phyloP scores from a whole-genome alignment of 2,329 filamentous ascomycete species.

The Penicillium sp. region DNA sequence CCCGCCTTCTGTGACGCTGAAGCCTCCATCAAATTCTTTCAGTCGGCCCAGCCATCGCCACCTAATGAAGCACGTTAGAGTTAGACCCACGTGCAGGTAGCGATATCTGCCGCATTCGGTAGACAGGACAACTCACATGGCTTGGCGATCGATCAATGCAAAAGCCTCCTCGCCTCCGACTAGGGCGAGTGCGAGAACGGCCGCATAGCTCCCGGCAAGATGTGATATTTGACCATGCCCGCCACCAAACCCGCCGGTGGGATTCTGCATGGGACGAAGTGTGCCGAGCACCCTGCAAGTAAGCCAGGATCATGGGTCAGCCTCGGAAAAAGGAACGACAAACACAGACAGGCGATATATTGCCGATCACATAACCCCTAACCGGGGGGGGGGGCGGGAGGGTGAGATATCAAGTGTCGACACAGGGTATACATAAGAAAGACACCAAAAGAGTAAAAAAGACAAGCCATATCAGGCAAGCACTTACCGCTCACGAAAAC shows the following conservation, averaged over 20 bases:
- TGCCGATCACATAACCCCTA: background rate
- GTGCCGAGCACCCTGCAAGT: slow-evolving; percentile 65
- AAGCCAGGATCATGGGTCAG: background rate
- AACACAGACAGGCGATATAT: background rate
- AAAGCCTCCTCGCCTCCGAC: slow-evolving; percentile 76
- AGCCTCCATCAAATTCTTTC: slow-evolving; percentile 88
- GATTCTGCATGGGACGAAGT: slow-evolving; percentile 78
- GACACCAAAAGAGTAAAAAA: background rate
- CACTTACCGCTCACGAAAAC: slow-evolving; percentile 65
- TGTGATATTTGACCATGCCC: slow-evolving; percentile 91
- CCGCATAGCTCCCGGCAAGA: slow-evolving; percentile 84
- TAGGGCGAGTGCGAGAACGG: slow-evolving; percentile 74
- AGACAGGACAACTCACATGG: slow-evolving; percentile 57
- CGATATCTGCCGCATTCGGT: no score
- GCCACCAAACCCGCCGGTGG: slow-evolving; percentile 83
- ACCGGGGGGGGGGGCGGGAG: background rate
- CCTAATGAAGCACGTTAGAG: slow-evolving; percentile 31
- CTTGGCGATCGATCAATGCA: slow-evolving; percentile 74
- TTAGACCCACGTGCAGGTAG: slow-evolving; percentile 21
- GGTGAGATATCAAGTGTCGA: background rate
- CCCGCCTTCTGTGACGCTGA: slow-evolving; percentile 80
- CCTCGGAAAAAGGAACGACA: no score
- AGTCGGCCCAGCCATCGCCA: slow-evolving; percentile 87
- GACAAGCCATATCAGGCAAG: no score
- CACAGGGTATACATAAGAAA: background rate